Percentiles rank a stretch among this genome's conserved stretches.
Evolutionary conservation across 371 early-diverging fungal genomes (phyloP).

Genomic region (Mucor indicus): DNA sequence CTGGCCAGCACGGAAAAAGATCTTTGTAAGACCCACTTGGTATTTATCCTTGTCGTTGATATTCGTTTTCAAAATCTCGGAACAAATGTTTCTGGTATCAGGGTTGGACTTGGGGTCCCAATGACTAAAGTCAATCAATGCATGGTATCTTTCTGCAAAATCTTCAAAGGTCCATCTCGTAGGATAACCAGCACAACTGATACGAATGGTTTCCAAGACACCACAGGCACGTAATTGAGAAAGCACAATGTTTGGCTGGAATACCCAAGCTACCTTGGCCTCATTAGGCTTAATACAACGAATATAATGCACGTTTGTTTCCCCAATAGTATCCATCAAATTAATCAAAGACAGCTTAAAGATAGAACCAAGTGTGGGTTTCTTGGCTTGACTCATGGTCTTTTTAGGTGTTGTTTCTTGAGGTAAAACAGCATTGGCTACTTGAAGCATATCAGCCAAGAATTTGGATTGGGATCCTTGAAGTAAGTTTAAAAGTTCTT

Average conservation of each 20-base stretch:
- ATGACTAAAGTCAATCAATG: constrained; percentile 71
- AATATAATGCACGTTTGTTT: constrained; percentile 95
- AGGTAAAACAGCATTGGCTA: constrained; percentile 50
- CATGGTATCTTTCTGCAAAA: constrained; percentile 89
- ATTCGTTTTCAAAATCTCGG: constrained; percentile 63
- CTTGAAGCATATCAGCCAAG: constrained; percentile 70
- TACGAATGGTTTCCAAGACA: constrained; percentile 99
- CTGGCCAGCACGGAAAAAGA: constrained; percentile 99
- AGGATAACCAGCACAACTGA: constrained; percentile 99
- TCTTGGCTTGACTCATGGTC: constrained; percentile 55
- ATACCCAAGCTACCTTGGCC: constrained; percentile 83
- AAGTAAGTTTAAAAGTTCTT: constrained; percentile 79
- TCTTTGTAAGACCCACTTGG: constrained; percentile 95
- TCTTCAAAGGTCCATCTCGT: constrained; percentile 88
- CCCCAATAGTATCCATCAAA: constrained; percentile 91
- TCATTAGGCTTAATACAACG: constrained; percentile 98
- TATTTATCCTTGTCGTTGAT: constrained; percentile 83
- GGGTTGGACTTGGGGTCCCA: constrained; percentile 60
- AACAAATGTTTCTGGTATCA: constrained; percentile 56
- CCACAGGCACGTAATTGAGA: constrained; percentile 98
- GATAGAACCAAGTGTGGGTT: constrained; percentile 89
- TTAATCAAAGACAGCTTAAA: constrained; percentile 81
- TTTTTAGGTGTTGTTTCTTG: constrained; percentile 33
- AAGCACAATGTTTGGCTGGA: constrained; percentile 92
- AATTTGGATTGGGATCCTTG: constrained; percentile 71